phyloP scores from a whole-genome alignment of 768 basidiomycete genomes.

The Piloderma croceum region DNA sequence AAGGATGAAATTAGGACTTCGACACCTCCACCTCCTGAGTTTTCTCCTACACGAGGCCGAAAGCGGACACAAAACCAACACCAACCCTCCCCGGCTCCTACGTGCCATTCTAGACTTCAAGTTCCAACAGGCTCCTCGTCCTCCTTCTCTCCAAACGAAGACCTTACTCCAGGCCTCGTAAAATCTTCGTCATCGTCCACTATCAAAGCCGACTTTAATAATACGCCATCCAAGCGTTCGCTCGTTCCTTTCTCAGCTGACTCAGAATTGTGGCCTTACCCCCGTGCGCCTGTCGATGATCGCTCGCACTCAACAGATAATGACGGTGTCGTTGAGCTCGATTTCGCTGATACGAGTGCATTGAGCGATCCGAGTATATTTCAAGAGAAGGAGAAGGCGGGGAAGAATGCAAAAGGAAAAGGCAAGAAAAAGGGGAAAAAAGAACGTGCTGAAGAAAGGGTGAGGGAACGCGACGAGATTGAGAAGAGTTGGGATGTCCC shows the following conservation, averaged over 20 bases:
- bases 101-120: too few species aligned
- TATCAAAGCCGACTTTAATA: too few species aligned
- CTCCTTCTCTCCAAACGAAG: constrained; percentile 1
- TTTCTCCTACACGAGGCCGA: background rate
- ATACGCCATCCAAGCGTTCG: constrained; percentile 29
- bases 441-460: constrained; percentile 29
- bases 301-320: constrained; percentile 30
- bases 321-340: constrained; percentile 67
- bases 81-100: too few species aligned
- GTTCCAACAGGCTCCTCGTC: constrained; percentile 5
- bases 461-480: constrained; percentile 38
- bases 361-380: constrained; percentile 65
- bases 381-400: constrained; percentile 28
- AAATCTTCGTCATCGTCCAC: constrained; percentile 2
- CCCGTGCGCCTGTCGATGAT: constrained; percentile 40
- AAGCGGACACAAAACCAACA: too few species aligned
- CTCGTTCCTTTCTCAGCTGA: constrained; percentile 60
- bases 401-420: constrained; percentile 21
- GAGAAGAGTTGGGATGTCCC: constrained; percentile 24
- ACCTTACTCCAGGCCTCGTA: too few species aligned
- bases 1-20: constrained; percentile 12
- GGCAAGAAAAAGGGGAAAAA: constrained; percentile 21
- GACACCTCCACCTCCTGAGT: constrained; percentile 1
- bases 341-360: constrained; percentile 68
- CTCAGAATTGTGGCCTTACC: constrained; percentile 70